Base-by-base conservation (phyloP, 768 basidiomycete species). In the Agrocybe chaxingu region DNA sequence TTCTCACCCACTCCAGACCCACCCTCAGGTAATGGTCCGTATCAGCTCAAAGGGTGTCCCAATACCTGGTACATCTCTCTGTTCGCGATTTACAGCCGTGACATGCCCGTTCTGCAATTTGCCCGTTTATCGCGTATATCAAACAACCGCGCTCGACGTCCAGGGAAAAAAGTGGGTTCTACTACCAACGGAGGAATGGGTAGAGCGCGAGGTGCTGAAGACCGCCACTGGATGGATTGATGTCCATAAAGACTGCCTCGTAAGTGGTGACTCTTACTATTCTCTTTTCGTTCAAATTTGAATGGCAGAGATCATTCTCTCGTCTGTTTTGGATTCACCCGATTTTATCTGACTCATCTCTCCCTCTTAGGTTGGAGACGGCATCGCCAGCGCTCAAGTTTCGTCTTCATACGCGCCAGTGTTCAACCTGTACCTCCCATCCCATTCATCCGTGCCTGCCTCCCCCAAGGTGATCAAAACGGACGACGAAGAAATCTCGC, bases 211-310 rank as follows among this genome's bases (percentile, higher is more conserved):
- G 60, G 70, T 81, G 44, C 71, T 91, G 66, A 81, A 80, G 66
- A 85, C 83, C 56, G 66, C 72, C 32, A 80, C 63, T 47, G 89
- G 89, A 9, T 89, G 86, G 87, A 76, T 92, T 53, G 83, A 90
- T 58, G 77, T 90, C 13, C 74, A 84, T 59, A 76, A 74, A 47
- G 71, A 74, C 45, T 85, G 82, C 60, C 61, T 88, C 67, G 89
- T 91, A 67, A 77, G 89, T 79, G 50, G 55, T 37, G 11, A 34
- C 42, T 38, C 30, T 10, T 37, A 16, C 16, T 16, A 16, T 35
- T n/a, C 16, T 43, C 32, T 41, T 57, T 42, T 38, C 12, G n/a
- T 50, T 56, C 43, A 16, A 16, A 16, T 41, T 48, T 52, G 56
- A 50, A 55, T 42, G 33, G 33, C 42, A 42, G 52, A 24, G 19